Base-by-base conservation (phyloP, 2,329 filamentous ascomycete genomes). In the Venturia aucupariae region DNA sequence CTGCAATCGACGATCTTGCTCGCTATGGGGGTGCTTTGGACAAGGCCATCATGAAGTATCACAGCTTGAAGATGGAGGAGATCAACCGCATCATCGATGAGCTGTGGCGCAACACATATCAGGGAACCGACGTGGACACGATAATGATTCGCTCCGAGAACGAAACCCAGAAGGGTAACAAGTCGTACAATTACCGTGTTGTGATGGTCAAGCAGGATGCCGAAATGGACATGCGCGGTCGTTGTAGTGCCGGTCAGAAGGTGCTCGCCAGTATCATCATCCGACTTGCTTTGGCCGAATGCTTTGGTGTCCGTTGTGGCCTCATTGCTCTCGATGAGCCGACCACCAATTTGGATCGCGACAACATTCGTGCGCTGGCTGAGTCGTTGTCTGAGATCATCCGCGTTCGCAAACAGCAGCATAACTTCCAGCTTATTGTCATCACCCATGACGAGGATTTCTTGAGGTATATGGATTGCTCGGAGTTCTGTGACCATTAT, bases 381-480 rank as follows among this genome's bases (percentile, higher is more conserved):
- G 83, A 89, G 74, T 90, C 89, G 59, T 78, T 99, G 70, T 88
- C 94, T 71, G 84, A 87, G 71, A 96, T 99, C 72, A 97, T 99
- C 77, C 84, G 88, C 70, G 79, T 87, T 19, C 86, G 95, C 8
- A 86, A 89, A 74, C 85, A 88, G 67, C 94, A 99, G 81, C 84
- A 86, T 64, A 99, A 99, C 75, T 97, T 99, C 76, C 95, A 99
- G 80, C 85, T 99, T 64, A 94, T 99, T 72, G 90, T 99, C 72
- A 99, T 99, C 75, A 99, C 94, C 4, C 94, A 99, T 80, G 94
- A 99, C 77, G 95, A 97, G 78, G 91, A 96, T 72, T 99, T 99
- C 71, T 73, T 99, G 72, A 84, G 89, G 64, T 86, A 92, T 72
- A 99, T 99, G 94, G 87, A 92, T 69, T 96, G 92, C 74, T 88